Evolutionary conservation across 208 protist genomes (phyloP), one percentile per base, ranked within the genome.

Genomic region (Crithidia brevicula): DNA sequence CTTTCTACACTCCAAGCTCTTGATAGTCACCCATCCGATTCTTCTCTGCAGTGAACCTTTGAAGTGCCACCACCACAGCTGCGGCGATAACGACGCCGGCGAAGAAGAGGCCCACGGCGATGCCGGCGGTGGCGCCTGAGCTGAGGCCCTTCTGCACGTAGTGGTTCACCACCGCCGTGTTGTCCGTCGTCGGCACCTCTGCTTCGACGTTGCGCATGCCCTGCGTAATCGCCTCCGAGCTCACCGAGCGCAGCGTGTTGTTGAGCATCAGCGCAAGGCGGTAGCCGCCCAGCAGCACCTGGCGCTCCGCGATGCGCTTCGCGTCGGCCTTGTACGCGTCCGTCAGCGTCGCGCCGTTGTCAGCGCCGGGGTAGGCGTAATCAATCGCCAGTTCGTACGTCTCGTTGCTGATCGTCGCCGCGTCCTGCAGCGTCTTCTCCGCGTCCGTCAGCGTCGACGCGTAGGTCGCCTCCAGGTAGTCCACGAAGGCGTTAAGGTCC

Each of bases 401-500:
- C 46, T 72, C 67, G 5, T 7, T 15, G 2, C 25, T 58, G 36
- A 72, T 63, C 31, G 3, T n/a, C 13, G 46, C 31, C 13, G 65
- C 0, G 27, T 57, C 36, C 0, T 47, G 31, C 33, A 62, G 65
- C 16, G 43, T 46, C 52, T 53, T 71, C 2, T 83, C 28, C 18
- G 58, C 58, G 6, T 43, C 33, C 3, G 77, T 72, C 43, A 86
- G 63, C 34, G 67, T 74, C 23, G 18, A 31, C 22, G 70, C 69
- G 66, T 89, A 89, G 4, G 52, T 79, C 7, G 57, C 45, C 56
- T 86, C 72, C 25, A 90, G 68, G 33, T 79, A 61, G 62, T 84
- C 67, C 9, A 64, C 84, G 43, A 87, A 71, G 13, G 18, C 28
- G 43, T 46, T 61, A 9, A 90, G 30, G 11, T 64, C 63, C 28